Conservation (phyloP, 805 yeast genomes). For the Brettanomyces bruxellensis region DNA sequence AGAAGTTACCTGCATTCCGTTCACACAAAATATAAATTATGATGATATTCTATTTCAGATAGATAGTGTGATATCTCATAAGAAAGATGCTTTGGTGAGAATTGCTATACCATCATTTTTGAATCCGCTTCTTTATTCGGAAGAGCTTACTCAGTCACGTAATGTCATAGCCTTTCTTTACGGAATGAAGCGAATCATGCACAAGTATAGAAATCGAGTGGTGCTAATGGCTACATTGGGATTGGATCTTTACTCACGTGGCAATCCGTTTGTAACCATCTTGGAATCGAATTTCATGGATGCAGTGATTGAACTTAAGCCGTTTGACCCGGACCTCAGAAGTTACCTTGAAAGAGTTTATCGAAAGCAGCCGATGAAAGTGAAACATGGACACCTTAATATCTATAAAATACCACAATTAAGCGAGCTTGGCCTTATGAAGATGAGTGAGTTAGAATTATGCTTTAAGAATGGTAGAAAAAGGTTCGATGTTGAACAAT, state of each 20-base stretch:
- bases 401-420: constrained; percentile 62
- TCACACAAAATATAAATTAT: constrained; percentile 13
- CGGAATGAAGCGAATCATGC: constrained; percentile 44
- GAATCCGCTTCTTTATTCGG: constrained; percentile 67
- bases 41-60: constrained; percentile 31
- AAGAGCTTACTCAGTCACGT: constrained; percentile 28
- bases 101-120: constrained; percentile 68
- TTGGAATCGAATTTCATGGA: constrained; percentile 52
- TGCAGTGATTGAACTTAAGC: constrained; percentile 64
- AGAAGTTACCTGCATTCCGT: constrained; percentile 51
- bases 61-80: constrained; percentile 29
- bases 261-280: constrained; percentile 34
- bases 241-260: constrained; percentile 56
- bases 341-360: constrained; percentile 60
- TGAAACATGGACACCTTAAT: constrained; percentile 82
- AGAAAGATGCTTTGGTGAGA: constrained; percentile 46
- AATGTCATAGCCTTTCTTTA: constrained; percentile 54
- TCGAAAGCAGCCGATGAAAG: constrained; percentile 61
- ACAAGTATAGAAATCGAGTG: constrained; percentile 28
- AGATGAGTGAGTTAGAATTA: constrained; percentile 61
- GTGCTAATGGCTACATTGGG: constrained; percentile 53
- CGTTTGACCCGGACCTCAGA: constrained; percentile 69
- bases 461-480: constrained; percentile 80
- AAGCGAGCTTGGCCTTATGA: constrained; percentile 76
- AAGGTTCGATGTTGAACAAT: constrained; percentile 79